Base-by-base conservation (phyloP, 805 yeast species). In the Wickerhamiella bombiphila region DNA sequence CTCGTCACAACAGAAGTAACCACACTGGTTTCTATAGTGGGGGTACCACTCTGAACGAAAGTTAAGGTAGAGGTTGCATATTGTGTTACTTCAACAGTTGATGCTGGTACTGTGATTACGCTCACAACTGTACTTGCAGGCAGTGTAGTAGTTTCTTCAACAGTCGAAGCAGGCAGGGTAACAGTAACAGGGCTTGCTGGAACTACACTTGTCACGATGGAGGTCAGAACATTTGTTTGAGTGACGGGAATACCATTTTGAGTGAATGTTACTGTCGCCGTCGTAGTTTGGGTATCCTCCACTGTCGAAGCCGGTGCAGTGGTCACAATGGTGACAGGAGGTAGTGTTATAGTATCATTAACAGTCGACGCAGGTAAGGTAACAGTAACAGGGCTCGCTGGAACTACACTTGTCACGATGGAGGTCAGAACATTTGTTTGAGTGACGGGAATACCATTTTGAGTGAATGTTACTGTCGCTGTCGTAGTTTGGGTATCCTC, bases 341-440 rank as follows among this genome's bases (percentile, higher is more conserved):
- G n/a, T n/a, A n/a, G n/a, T n/a, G n/a, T n/a, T n/a, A n/a, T n/a
- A n/a, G n/a, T n/a, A n/a, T n/a, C n/a, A n/a, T n/a, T n/a, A n/a
- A 34, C 19, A 19, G 20, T 4, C 2, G 30, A 13, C 8, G 30
- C 31, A 9, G 37, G 31, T 22, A 15, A 28, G 19, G 37, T 35
- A n/a, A 35, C 33, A 21, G 19, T 20, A n/a, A n/a, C n/a, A n/a
- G n/a, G n/a, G 9, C n/a, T 9, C 13, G 16, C 37, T 22, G 26
- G 26, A 22, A 22, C 11, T 22, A 13, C 13, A 8, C 11, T 9
- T 22, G 26, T 22, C n/a, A n/a, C n/a, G n/a, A n/a, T n/a, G n/a
- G n/a, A n/a, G n/a, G n/a, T n/a, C n/a, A n/a, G n/a, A n/a, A n/a
- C n/a, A n/a, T n/a, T n/a, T n/a, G n/a, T n/a, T n/a, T n/a, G n/a